Evolutionary conservation across 768 basidiomycete species (phyloP).

Genomic region (Boletus sp.): DNA sequence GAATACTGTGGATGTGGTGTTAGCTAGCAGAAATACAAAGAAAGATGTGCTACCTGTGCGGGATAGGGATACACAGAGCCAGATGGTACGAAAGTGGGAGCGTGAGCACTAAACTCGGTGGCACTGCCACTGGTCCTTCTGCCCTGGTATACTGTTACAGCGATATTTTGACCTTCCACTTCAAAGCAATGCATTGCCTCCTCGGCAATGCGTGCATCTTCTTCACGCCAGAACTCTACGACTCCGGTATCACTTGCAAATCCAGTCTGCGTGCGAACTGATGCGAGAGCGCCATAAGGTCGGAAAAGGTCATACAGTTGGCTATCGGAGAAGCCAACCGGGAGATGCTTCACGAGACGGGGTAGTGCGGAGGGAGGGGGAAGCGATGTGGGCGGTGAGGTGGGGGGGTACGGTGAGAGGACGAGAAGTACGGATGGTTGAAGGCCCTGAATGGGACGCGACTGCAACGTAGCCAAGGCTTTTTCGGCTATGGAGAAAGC

Average conservation of each 20-base stretch:
- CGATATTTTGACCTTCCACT: constrained; percentile 80
- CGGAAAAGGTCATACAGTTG: constrained; percentile 84
- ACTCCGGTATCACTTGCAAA: constrained; percentile 77
- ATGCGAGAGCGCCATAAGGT: constrained; percentile 80
- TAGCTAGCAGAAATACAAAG: constrained; percentile 1
- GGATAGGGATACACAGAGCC: constrained; percentile 64
- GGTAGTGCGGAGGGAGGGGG: constrained; percentile 77
- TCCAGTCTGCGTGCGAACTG: constrained; percentile 68
- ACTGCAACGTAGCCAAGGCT: constrained; percentile 80
- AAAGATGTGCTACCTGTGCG: constrained; percentile 45
- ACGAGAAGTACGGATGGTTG: constrained; percentile 59
- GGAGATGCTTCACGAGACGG: constrained; percentile 83
- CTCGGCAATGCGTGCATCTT: constrained; percentile 76
- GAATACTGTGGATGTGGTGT: constrained; percentile 49
- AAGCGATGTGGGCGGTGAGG: constrained; percentile 68
- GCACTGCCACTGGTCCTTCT: constrained; percentile 53
- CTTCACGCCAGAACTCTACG: constrained; percentile 86
- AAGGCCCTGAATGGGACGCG: constrained; percentile 63
- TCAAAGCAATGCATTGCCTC: constrained; percentile 83
- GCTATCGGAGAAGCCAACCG: constrained; percentile 61
- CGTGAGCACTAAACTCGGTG: constrained; percentile 69
- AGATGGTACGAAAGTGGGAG: constrained; percentile 74
- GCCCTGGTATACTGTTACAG: constrained; percentile 75
- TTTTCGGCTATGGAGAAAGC: constrained; percentile 64
- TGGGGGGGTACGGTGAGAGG: constrained; percentile 83